These are phyloP conservation scores for Nidularia sp. DNA, from an alignment of 768 basidiomycete species.

Conservation along the genomic window DNA sequence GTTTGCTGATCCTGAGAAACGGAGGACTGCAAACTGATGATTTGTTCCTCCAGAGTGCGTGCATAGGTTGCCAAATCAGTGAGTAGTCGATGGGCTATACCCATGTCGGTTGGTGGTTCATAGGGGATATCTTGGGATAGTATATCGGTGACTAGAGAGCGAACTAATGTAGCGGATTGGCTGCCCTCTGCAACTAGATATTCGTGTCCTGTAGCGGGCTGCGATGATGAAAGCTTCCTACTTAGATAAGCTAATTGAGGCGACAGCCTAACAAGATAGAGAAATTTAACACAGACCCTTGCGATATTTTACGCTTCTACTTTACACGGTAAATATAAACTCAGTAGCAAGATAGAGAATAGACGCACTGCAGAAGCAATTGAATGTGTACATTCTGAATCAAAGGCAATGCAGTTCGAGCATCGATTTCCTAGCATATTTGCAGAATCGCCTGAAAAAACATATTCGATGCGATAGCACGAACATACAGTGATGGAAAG, in stretches of 20 bases:
- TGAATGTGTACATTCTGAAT: constrained; percentile 44
- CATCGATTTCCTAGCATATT: constrained; percentile 43
- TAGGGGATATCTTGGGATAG: background rate
- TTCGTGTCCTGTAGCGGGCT: too few relatives aligned
- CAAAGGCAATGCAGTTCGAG: constrained; percentile 43
- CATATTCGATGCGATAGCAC: too few relatives aligned
- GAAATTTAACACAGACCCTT: background rate
- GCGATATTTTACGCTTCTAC: background rate
- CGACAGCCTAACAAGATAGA: background rate
- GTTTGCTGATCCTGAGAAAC: too few relatives aligned
- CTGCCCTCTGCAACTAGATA: too few relatives aligned
- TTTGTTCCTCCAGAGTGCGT: constrained; percentile 1
- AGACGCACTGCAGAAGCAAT: constrained; percentile 38
- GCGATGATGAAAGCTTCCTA: too few relatives aligned
- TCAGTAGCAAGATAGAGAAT: background rate
- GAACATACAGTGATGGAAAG: background rate
- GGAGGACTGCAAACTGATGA: background rate
- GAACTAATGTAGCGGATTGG: too few relatives aligned
- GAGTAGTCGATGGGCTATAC: background rate
- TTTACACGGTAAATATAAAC: too few relatives aligned
- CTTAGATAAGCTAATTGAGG: too few relatives aligned
- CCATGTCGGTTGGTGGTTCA: background rate
- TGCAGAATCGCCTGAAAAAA: constrained; percentile 45
- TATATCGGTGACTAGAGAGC: background rate
- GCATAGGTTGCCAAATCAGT: constrained; percentile 6